These are phyloP conservation scores for Pseudogymnoascus sp. DNA, from an alignment of 2,329 filamentous ascomycete genomes.

Conservation along the genomic window DNA sequence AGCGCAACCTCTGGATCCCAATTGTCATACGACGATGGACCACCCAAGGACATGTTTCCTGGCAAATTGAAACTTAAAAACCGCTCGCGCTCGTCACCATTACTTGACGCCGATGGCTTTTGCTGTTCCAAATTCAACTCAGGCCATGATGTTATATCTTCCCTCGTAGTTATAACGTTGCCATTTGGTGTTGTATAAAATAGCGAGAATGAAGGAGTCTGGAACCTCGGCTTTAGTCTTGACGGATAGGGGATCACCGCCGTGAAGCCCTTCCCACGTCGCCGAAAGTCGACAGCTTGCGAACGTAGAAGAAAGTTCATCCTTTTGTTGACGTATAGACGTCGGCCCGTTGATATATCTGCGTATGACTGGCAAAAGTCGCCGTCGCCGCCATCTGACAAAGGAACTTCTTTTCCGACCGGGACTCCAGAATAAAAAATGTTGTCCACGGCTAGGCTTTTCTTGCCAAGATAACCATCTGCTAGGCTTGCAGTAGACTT, in stretches of 20 bases:
- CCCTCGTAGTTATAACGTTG: slow-evolving; percentile 20
- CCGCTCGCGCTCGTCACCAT: neutral
- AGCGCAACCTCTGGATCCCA: slow-evolving; percentile 24
- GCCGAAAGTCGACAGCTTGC: slow-evolving; percentile 13
- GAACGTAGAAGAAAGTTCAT: slow-evolving; percentile 36
- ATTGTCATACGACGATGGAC: slow-evolving; percentile 12
- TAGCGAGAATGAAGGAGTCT: slow-evolving; percentile 28
- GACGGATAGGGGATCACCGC: slow-evolving; percentile 25
- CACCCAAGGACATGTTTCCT: slow-evolving; percentile 10
- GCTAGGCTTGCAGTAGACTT: slow-evolving; percentile 10
- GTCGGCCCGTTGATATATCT: slow-evolving; percentile 35
- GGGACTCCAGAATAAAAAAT: slow-evolving; percentile 33
- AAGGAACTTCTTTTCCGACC: slow-evolving; percentile 24
- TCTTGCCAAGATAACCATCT: slow-evolving; percentile 31
- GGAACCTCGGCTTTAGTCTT: slow-evolving; percentile 19
- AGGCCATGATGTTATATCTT: slow-evolving; percentile 25
- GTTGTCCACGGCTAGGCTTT: slow-evolving; percentile 31
- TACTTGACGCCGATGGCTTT: neutral
- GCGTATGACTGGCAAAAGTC: slow-evolving; percentile 19
- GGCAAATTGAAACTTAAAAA: slow-evolving; percentile 14
- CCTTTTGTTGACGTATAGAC: slow-evolving; percentile 35
- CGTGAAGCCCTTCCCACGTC: slow-evolving; percentile 16
- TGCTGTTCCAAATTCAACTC: slow-evolving; percentile 19
- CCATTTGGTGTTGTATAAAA: slow-evolving; percentile 19
- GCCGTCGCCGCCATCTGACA: slow-evolving; percentile 24